Evolutionary conservation across 176 grass and related monocot genomes (phyloP).

Genomic region (Phragmites australis): DNA sequence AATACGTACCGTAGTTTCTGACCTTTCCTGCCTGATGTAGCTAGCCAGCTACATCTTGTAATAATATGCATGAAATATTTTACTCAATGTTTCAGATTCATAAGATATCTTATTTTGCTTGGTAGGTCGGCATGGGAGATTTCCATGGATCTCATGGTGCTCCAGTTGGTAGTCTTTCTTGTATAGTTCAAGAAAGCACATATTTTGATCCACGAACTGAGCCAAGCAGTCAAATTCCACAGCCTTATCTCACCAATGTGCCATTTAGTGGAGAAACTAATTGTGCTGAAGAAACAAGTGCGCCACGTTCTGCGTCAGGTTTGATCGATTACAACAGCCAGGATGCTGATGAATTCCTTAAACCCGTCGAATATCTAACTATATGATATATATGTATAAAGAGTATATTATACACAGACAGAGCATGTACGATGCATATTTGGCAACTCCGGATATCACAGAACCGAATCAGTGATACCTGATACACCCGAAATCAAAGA

Average conservation of each 20-base stretch:
- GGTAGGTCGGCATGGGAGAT: conserved; percentile 25
- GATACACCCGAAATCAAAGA: too few species aligned
- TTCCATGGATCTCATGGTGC: conserved; percentile 9
- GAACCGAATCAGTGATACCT: too few species aligned
- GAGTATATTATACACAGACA: too few species aligned
- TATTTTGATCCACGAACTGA: conserved; percentile 17
- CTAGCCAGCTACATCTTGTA: conserved; percentile 1
- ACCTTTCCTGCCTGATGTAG: not conserved
- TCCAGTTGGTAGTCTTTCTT: conserved; percentile 37
- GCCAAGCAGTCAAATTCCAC: conserved; percentile 36
- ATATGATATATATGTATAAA: too few species aligned
- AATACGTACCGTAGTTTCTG: conserved; percentile 17
- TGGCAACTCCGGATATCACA: too few species aligned
- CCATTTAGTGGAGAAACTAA: conserved; percentile 30
- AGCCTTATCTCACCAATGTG: conserved; percentile 46
- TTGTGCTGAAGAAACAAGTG: conserved; percentile 45
- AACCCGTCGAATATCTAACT: too few species aligned
- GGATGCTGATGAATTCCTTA: conserved; percentile 69
- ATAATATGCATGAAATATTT: conserved; percentile 8
- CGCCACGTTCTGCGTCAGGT: not conserved
- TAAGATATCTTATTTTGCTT: conserved; percentile 13
- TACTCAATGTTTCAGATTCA: not conserved
- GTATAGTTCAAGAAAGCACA: conserved; percentile 34
- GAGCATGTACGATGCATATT: too few species aligned
- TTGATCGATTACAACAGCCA: conserved; percentile 18